Evolutionary conservation across 129 eudicot species (phyloP).

Genomic region (Arctium lappa): DNA sequence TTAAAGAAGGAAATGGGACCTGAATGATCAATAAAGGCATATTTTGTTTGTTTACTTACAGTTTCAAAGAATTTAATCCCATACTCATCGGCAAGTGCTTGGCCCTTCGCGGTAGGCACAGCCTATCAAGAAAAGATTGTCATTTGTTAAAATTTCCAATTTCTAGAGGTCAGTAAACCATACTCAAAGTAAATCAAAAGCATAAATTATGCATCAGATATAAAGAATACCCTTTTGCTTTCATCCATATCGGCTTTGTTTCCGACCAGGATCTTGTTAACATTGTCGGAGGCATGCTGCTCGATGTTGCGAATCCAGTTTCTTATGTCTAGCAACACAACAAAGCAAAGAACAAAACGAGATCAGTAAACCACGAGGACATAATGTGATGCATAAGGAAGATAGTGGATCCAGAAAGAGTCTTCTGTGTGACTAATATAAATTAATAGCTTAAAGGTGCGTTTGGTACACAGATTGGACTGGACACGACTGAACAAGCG

Average conservation of each 20-base stretch:
- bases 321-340: slow-evolving; percentile 40
- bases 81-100: slow-evolving; percentile 68
- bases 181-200: neutral
- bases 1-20: neutral
- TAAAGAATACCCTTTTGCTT: slow-evolving; percentile 45
- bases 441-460: neutral
- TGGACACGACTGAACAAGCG: neutral
- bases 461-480: too few relatives aligned
- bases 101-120: slow-evolving; percentile 63
- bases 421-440: neutral
- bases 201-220: neutral
- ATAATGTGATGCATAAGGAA: neutral
- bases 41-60: slow-evolving; percentile 28
- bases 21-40: neutral
- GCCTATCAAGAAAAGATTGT: slow-evolving; percentile 33
- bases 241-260: slow-evolving; percentile 69
- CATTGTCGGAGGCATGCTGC: slow-evolving; percentile 70
- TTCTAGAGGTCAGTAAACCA: neutral
- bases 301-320: slow-evolving; percentile 66
- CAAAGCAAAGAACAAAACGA: neutral
- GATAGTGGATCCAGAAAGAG: neutral
- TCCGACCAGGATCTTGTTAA: slow-evolving; percentile 57
- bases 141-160: neutral
- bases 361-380: neutral
- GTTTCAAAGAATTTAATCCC: slow-evolving; percentile 69